Evolutionary conservation across 2,329 filamentous ascomycete species (phyloP).

Genomic region (Rutstroemia sp.): DNA sequence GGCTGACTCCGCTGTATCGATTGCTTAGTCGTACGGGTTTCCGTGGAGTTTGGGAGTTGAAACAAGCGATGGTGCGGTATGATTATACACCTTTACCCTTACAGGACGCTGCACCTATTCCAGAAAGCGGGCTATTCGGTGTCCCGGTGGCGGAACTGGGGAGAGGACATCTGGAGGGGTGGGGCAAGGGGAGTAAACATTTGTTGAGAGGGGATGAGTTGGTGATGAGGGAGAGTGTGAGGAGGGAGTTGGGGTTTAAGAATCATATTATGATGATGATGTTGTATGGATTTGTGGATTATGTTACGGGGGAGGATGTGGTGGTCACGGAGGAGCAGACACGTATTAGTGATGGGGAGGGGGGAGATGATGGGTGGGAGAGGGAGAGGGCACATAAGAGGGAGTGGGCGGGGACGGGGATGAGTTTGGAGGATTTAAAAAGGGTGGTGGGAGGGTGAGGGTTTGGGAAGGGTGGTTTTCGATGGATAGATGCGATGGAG

Average conservation of each 20-base stretch:
- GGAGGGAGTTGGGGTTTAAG: slow-evolving; percentile 46
- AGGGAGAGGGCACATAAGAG: background rate
- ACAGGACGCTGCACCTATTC: slow-evolving; percentile 30
- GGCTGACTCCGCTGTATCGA: slow-evolving; percentile 49
- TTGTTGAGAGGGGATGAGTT: slow-evolving; percentile 52
- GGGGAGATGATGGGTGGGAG: slow-evolving; percentile 1
- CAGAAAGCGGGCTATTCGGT: slow-evolving; percentile 30
- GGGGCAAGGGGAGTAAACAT: slow-evolving; percentile 40
- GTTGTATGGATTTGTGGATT: slow-evolving; percentile 55
- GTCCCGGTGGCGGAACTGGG: slow-evolving; percentile 48
- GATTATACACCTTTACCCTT: slow-evolving; percentile 31
- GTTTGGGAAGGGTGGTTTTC: background rate
- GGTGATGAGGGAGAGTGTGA: slow-evolving; percentile 47
- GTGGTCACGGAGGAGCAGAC: slow-evolving; percentile 39
- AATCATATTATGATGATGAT: slow-evolving; percentile 49
- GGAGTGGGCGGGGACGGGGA: slow-evolving; percentile 4
- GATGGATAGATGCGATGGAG: too few relatives aligned
- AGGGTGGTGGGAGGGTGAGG: background rate
- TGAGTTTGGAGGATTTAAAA: background rate
- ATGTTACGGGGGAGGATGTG: slow-evolving; percentile 41
- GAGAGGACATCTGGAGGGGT: slow-evolving; percentile 45
- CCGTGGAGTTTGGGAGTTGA: slow-evolving; percentile 40
- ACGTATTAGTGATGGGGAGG: slow-evolving; percentile 43
- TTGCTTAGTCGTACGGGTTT: slow-evolving; percentile 51
- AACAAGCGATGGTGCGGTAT: slow-evolving; percentile 53